Conservation (phyloP, 768 basidiomycete genomes). For the Cystobasidium ongulense region DNA sequence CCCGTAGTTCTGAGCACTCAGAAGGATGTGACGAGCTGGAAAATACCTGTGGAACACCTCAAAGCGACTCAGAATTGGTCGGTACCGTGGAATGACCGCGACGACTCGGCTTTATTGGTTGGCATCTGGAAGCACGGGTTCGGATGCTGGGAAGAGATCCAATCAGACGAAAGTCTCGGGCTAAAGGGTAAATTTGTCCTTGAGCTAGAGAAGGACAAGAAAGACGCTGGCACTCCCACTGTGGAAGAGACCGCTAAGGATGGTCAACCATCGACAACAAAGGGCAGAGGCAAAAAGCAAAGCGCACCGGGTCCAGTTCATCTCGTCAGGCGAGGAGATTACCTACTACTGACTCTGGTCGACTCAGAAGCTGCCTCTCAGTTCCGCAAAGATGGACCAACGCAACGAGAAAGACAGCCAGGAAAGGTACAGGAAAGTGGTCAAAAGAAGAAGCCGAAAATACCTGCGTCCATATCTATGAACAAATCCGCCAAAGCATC, state of each 20-base stretch:
- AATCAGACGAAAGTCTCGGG: conserved; percentile 72
- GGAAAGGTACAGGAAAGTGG: background rate
- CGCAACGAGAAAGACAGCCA: background rate
- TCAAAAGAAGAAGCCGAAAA: conserved; percentile 13
- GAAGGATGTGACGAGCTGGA: conserved; percentile 68
- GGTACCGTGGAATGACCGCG: conserved; percentile 82
- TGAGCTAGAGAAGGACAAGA: conserved; percentile 88
- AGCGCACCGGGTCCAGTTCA: conserved; percentile 91
- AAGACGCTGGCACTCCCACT: conserved; percentile 3
- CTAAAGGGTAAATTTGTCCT: conserved; percentile 93
- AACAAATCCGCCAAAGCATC: conserved; percentile 14
- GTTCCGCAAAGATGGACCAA: conserved; percentile 7
- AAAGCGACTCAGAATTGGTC: conserved; percentile 94
- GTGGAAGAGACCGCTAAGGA: conserved; percentile 48
- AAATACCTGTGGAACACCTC: conserved; percentile 82
- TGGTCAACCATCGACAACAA: conserved; percentile 13
- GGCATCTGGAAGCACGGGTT: conserved; percentile 91
- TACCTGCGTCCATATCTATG: background rate
- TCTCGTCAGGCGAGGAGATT: conserved; percentile 92
- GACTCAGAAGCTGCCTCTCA: conserved; percentile 49
- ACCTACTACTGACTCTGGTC: conserved; percentile 69
- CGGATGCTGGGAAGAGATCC: conserved; percentile 93
- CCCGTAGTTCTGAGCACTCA: conserved; percentile 14
- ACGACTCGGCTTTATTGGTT: conserved; percentile 89
- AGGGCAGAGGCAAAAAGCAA: conserved; percentile 53